A percentile compares a stretch with the other conserved stretches of the same genome.
Conservation (phyloP, 495 filamentous ascomycete genomes). For the Tuber borchii region DNA sequence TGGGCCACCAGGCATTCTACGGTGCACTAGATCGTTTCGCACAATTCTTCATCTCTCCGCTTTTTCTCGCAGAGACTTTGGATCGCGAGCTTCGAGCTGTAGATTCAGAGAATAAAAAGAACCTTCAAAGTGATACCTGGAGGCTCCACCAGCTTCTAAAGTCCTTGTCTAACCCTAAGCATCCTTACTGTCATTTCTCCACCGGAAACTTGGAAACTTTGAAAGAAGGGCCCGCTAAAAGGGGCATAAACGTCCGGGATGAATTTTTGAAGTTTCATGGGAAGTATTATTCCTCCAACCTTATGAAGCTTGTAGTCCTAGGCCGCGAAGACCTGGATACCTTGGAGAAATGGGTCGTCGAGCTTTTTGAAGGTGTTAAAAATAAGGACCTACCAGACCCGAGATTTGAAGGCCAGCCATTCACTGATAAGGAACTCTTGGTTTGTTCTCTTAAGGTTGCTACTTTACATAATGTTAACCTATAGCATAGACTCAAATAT, state of each 20-base stretch:
- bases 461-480: conserved; percentile 43
- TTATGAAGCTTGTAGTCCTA: conserved; percentile 89
- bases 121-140: conserved; percentile 93
- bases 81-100: conserved; percentile 89
- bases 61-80: conserved; percentile 82
- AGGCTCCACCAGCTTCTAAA: conserved; percentile 87
- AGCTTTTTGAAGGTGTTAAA: conserved; percentile 72
- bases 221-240: conserved; percentile 71
- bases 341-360: conserved; percentile 78
- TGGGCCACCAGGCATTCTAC: conserved; percentile 72
- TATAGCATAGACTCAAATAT: conserved; percentile 70
- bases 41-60: conserved; percentile 90
- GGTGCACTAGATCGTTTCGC: conserved; percentile 93
- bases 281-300: conserved; percentile 87
- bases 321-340: conserved; percentile 84
- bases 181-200: conserved; percentile 94
- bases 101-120: conserved; percentile 99
- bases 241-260: conserved; percentile 79
- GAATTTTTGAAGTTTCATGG: conserved; percentile 93
- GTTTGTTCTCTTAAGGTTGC: conserved; percentile 21
- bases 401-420: conserved; percentile 34
- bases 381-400: conserved; percentile 69
- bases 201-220: conserved; percentile 88
- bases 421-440: conserved; percentile 36
- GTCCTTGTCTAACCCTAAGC: conserved; percentile 76